A percentile compares a stretch with the other conserved stretches of the same genome.
Conservation (phyloP, 2,329 filamentous ascomycete species). For the Aspergillus latus region DNA sequence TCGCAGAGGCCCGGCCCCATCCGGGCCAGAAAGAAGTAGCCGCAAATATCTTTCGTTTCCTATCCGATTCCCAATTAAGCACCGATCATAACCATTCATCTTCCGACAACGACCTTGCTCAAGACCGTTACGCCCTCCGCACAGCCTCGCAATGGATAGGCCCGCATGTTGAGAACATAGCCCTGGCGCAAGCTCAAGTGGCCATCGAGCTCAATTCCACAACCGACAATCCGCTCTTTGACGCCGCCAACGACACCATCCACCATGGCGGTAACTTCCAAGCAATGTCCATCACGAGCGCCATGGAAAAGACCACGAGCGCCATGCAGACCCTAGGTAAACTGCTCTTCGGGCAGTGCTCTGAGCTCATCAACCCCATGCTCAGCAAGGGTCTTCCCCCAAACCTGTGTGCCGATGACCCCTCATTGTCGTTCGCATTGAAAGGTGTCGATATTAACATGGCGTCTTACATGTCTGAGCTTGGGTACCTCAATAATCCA, state of each 20-base stretch:
- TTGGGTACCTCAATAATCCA: slow-evolving; percentile 62
- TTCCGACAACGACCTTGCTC: slow-evolving; percentile 43
- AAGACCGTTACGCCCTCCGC: slow-evolving; percentile 66
- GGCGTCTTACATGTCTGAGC: slow-evolving; percentile 63
- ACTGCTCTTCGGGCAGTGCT: slow-evolving; percentile 63
- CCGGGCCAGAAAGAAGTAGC: slow-evolving; percentile 60
- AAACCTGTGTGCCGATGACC: slow-evolving; percentile 58
- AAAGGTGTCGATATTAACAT: slow-evolving; percentile 68
- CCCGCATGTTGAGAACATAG: slow-evolving; percentile 63
- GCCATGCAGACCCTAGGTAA: slow-evolving; percentile 57
- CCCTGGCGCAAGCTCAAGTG: slow-evolving; percentile 58
- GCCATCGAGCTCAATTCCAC: slow-evolving; percentile 64
- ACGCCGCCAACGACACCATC: slow-evolving; percentile 44
- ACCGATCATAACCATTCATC: slow-evolving; percentile 1
- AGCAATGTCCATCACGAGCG: slow-evolving; percentile 61
- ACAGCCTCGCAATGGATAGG: slow-evolving; percentile 69
- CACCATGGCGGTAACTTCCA: slow-evolving; percentile 70
- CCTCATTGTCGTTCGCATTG: slow-evolving; percentile 57
- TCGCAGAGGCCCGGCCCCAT: slow-evolving; percentile 60
- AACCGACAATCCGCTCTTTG: slow-evolving; percentile 66
- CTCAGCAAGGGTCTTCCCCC: slow-evolving; percentile 63
- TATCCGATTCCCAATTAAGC: slow-evolving; percentile 45
- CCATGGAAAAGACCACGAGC: slow-evolving; percentile 61
- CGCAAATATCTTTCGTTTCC: slow-evolving; percentile 54
- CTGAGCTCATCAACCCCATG: slow-evolving; percentile 62